Base-by-base conservation (phyloP, 2,329 filamentous ascomycete genomes). In the Cordyceps cicadae region DNA sequence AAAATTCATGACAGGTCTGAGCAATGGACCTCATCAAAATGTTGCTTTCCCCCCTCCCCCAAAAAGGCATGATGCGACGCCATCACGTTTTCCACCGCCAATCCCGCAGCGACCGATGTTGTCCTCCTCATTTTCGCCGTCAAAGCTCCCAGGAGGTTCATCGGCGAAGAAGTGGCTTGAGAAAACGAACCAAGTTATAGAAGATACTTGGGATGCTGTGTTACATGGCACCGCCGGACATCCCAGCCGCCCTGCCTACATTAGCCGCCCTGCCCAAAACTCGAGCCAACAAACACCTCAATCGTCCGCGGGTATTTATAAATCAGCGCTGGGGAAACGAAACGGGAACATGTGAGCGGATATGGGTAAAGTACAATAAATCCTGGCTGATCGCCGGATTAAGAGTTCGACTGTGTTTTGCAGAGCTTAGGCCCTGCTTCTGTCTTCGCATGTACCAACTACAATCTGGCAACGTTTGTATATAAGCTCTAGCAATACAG, bases 131-230 rank as follows among this genome's bases (percentile, higher is more conserved):
- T 39, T 41, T 50, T 43, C 53, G 19, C 26, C 53, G 15, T 49
- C 59, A 2, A 69, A 68, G 37, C 64, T 73, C 15, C 72, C 75
- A 52, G 69, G 71, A 29, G 68, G 69, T 61, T 68, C 67, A 39
- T 71, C 71, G 19, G 73, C 71, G 1, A 67, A 70, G 61, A 72
- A 70, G 59, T 73, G 71, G 68, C 54, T 74, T 14, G 70, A 68
- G 55, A 75, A 71, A 66, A 74, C 72, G 29, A 70, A 69, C 26
- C 67, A 72, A 51, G 69, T 68, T 14, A 63, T 75, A 24, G 73
- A 74, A 63, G 72, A 65, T 52, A 71, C 66, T 39, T 62, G 73
- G 50, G 71, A 69, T 24, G 66, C 70, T 3, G 69, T 71, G 46
- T 56, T 70, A 51, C 70, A 72, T 21, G 46, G 53, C 19, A 37